A percentile compares a stretch with the other conserved stretches of the same genome.
phyloP scores from a whole-genome alignment of 495 filamentous ascomycete species.

The Xanthoparmelia taractica region DNA sequence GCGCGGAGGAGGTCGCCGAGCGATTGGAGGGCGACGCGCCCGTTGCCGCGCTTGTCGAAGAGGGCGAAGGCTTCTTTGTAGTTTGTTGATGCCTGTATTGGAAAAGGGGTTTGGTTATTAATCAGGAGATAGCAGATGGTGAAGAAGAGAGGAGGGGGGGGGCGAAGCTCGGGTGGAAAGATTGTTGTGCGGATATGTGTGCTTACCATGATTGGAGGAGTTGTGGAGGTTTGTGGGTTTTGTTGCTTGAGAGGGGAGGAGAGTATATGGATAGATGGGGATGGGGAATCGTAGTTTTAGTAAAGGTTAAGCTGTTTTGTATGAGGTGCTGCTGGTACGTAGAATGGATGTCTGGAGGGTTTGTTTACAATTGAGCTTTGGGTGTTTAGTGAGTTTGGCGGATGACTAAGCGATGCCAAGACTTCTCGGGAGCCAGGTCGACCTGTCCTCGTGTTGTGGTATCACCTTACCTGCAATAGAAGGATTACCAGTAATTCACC shows the following conservation, averaged over 20 bases:
- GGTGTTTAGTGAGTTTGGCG: background rate
- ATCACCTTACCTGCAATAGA: too few relatives aligned
- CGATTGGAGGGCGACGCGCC: conserved; percentile 74
- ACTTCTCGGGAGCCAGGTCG: too few relatives aligned
- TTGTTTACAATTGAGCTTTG: conserved; percentile 19
- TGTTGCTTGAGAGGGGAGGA: too few relatives aligned
- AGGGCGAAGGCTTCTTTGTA: conserved; percentile 99
- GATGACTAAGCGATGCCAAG: conserved; percentile 7
- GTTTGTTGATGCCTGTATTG: conserved; percentile 96
- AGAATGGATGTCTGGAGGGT: background rate
- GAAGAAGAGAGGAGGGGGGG: too few relatives aligned
- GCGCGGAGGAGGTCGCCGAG: conserved; percentile 91
- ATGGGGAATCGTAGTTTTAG: too few relatives aligned
- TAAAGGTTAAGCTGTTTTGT: background rate
- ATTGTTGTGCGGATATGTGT: background rate
- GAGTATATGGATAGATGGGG: too few relatives aligned
- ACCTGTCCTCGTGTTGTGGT: too few relatives aligned
- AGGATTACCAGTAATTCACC: too few relatives aligned
- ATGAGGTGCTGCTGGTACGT: background rate
- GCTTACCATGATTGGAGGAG: conserved; percentile 11
- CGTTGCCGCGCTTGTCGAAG: conserved; percentile 96
- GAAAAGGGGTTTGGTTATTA: background rate
- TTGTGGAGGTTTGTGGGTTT: too few relatives aligned
- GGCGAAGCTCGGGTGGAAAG: too few relatives aligned
- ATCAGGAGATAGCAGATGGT: too few relatives aligned